These are phyloP conservation scores for Globisporangium acanthophoron DNA, from an alignment of 352 stramenopile genomes.

Conservation along the genomic window DNA sequence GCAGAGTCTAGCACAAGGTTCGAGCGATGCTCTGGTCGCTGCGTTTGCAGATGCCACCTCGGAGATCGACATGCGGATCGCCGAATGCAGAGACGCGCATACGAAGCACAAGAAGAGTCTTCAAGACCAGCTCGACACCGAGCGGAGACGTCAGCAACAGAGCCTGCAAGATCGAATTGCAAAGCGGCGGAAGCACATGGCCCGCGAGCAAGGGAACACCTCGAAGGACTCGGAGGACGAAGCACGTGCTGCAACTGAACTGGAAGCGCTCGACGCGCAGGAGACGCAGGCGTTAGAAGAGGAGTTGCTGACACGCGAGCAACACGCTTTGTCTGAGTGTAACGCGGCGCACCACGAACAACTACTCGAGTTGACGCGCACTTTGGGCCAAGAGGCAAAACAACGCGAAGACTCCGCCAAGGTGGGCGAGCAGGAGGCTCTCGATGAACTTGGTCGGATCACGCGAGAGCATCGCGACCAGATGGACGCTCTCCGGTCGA, in stretches of 20 bases:
- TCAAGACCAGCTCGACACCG: constrained; percentile 14
- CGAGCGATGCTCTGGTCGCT: constrained; percentile 12
- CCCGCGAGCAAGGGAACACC: neutral
- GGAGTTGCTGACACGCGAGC: constrained; percentile 5
- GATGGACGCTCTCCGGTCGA: constrained; percentile 14
- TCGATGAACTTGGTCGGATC: constrained; percentile 24
- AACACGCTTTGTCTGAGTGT: neutral
- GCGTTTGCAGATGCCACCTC: constrained; percentile 10
- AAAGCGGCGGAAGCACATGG: constrained; percentile 14
- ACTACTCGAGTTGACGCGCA: neutral
- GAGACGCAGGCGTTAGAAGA: constrained; percentile 1
- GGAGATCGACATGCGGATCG: constrained; percentile 18
- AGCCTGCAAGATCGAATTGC: constrained; percentile 21
- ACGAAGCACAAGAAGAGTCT: constrained; percentile 15
- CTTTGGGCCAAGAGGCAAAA: constrained; percentile 12
- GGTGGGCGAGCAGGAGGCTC: constrained; percentile 15
- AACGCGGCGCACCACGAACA: constrained; percentile 1
- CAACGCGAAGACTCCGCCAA: constrained; percentile 9
- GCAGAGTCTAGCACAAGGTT: constrained; percentile 9
- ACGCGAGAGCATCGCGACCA: constrained; percentile 18
- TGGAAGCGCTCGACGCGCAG: constrained; percentile 3
- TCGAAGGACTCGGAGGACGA: neutral
- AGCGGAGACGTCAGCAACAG: constrained; percentile 26
- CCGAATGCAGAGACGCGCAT: constrained; percentile 14
- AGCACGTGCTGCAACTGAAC: neutral